These are phyloP conservation scores for Cercis canadensis DNA, from an alignment of 306 rosid genomes.

Conservation along the genomic window DNA sequence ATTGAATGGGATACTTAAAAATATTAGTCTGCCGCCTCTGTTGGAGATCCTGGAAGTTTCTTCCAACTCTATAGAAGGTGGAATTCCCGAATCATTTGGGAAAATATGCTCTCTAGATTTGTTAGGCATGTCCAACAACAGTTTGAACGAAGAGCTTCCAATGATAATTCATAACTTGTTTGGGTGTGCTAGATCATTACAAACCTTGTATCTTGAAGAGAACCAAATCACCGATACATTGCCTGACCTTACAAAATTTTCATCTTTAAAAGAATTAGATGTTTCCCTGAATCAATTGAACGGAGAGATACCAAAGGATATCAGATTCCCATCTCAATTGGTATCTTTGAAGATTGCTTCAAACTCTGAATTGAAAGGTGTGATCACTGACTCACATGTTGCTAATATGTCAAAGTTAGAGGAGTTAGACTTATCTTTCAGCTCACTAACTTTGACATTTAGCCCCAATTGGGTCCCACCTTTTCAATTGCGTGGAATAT, in stretches of 20 bases:
- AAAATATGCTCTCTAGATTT: no score
- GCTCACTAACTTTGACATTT: background rate
- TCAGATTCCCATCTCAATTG: background rate
- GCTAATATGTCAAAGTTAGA: background rate
- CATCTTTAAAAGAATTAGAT: background rate
- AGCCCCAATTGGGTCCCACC: conserved; percentile 6
- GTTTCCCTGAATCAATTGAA: background rate
- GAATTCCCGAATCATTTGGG: no score
- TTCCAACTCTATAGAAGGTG: no score
- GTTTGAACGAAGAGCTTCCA: no score
- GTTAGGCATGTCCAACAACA: no score
- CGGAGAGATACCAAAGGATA: conserved; percentile 26
- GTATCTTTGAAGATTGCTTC: background rate
- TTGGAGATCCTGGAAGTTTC: no score
- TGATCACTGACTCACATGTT: conserved; percentile 23
- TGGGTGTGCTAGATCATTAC: background rate
- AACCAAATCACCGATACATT: conserved; percentile 21
- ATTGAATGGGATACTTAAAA: background rate
- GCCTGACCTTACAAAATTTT: background rate
- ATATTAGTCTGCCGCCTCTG: no score
- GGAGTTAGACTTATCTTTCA: background rate
- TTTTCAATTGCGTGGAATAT: background rate
- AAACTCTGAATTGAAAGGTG: conserved; percentile 25
- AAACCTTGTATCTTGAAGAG: fast-evolving
- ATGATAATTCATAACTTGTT: no score